phyloP scores from a whole-genome alignment of 495 filamentous ascomycete genomes.

The Rostrohypoxylon terebratum region DNA sequence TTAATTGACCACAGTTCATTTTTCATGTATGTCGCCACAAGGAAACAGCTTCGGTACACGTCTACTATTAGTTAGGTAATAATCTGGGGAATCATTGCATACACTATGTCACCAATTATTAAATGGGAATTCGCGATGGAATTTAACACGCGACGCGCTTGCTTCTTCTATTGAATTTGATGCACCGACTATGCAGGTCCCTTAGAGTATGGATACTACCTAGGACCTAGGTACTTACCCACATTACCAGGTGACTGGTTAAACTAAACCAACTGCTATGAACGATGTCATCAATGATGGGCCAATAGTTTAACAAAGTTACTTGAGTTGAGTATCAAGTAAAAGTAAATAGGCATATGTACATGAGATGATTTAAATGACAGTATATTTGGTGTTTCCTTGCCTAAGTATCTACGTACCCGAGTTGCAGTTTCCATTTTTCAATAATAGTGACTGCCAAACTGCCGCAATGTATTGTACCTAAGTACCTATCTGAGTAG shows the following conservation, averaged over 20 bases:
- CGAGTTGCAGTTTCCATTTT: background rate
- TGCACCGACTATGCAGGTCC: background rate
- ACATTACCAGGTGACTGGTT: background rate
- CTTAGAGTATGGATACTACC: no score
- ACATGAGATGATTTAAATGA: background rate
- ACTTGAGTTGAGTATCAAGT: background rate
- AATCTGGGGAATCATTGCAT: background rate
- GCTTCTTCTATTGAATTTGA: background rate
- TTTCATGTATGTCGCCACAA: background rate
- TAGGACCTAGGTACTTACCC: no score
- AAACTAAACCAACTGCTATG: background rate
- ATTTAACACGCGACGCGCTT: background rate
- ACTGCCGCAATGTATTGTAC: background rate
- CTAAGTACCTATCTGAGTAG: background rate
- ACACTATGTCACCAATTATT: background rate
- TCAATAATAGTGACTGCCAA: background rate
- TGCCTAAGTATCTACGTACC: background rate
- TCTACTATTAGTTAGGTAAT: background rate
- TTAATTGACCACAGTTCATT: background rate
- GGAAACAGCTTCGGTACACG: background rate
- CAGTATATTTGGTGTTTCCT: background rate
- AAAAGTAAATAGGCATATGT: background rate
- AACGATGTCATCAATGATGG: background rate
- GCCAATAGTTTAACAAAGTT: background rate
- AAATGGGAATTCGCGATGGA: background rate